Evolutionary conservation across 2,329 filamentous ascomycete genomes (phyloP), one percentile per base, ranked within the genome.

Genomic region (Pyrenochaeta sp.): DNA sequence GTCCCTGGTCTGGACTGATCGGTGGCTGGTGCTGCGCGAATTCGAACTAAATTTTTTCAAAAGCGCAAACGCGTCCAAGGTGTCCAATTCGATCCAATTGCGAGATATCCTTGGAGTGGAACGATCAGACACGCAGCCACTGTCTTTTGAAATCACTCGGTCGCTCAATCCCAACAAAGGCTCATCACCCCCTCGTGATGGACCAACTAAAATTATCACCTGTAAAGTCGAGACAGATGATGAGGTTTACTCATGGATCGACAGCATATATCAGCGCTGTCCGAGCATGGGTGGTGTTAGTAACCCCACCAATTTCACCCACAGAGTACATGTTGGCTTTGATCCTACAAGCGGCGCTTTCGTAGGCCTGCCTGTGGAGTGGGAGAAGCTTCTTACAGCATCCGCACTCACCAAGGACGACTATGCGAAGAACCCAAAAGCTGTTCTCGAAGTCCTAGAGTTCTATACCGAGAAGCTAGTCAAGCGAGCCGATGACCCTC

Each of bases 371-470:
- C 94, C 94, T 1, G 87, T 90, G 4, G 94, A 99, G 77, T 99
- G 94, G 94, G 94, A 96, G 67, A 95, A 95, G 73, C 81, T 99
- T 37, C 81, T 99, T 57, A 97, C 94, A 65, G 92, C 91, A 7
- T 97, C 94, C 3, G 94, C 94, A 45, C 94, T 99, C 65, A 97
- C 94, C 47, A 96, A 96, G 74, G 94, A 99, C 65, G 94, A 99
- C 70, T 97, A 97, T 73, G 90, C 96, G 74, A 92, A 94, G 67
- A 96, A 99, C 65, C 94, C 94, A 4, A 76, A 79, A 52, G 77
- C 77, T 20, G 77, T 80, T 18, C 86, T 90, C 41, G 89, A 93
- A 67, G 89, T 90, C 30, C 77, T 93, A 13, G 87, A 92, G 68
- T 93, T 93, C 74, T 93, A 92, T 74, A 90, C 88, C 1, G 88